Conservation (phyloP, 208 protist species). For the Crithidia bombi region DNA sequence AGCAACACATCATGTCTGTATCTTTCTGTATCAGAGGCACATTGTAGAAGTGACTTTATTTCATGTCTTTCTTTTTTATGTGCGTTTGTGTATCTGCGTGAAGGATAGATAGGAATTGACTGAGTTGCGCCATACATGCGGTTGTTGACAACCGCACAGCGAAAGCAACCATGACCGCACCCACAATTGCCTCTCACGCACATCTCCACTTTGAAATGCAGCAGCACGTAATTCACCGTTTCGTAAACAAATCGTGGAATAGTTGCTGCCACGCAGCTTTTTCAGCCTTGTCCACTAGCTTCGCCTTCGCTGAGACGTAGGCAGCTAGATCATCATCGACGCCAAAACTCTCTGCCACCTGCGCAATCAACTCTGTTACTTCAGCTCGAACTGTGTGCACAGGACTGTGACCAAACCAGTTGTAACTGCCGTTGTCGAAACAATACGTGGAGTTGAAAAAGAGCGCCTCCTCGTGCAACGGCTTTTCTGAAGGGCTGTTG, state of each 20-base stretch:
- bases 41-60: not conserved
- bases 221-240: not conserved
- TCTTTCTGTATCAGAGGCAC: no score
- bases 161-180: no score
- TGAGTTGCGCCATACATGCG: no score
- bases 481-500: slow-evolving; percentile 20
- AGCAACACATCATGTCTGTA: no score
- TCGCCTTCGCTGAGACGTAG: slow-evolving; percentile 47
- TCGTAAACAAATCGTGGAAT: not conserved
- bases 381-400: slow-evolving; percentile 64
- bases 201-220: not conserved
- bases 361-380: slow-evolving; percentile 38
- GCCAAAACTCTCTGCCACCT: slow-evolving; percentile 37
- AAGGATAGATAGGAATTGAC: no score
- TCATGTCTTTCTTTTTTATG: not conserved
- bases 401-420: slow-evolving; percentile 57
- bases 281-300: slow-evolving; percentile 24
- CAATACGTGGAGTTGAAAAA: slow-evolving; percentile 28
- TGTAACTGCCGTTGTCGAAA: slow-evolving; percentile 20
- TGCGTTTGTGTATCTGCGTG: not conserved
- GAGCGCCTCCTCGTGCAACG: slow-evolving; percentile 11
- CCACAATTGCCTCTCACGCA: no score
- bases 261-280: slow-evolving; percentile 29
- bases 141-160: no score
- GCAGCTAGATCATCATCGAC: slow-evolving; percentile 65